Evolutionary conservation across 257 asterid species (phyloP).

Genomic region (Solanum phureja): DNA sequence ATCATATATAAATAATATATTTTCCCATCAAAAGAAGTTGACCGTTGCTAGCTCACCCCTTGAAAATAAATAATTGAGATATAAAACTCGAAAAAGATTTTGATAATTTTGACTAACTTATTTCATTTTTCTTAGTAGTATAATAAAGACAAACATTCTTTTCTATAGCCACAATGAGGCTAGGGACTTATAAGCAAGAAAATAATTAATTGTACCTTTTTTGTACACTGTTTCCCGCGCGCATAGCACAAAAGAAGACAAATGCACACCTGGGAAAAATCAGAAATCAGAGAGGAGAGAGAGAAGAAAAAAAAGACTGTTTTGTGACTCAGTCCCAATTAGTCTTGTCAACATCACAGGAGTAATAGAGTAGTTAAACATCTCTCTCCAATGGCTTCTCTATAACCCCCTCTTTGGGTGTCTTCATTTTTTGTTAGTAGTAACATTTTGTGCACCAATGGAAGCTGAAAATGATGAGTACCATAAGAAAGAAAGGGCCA

Average conservation of each 20-base stretch:
- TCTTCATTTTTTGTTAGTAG: not conserved
- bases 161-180: not conserved
- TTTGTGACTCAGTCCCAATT: not conserved
- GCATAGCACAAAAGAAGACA: not conserved
- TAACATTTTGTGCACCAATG: constrained; percentile 16
- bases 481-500: constrained; percentile 50
- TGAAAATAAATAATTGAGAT: not conserved
- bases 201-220: not conserved
- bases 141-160: not conserved
- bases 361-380: not conserved
- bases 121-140: not conserved
- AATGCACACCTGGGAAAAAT: not conserved
- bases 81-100: no score
- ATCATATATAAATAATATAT: no score
- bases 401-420: not conserved
- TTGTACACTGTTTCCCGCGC: not conserved
- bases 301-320: not conserved
- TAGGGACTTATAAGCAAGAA: not conserved
- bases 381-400: not conserved
- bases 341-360: not conserved
- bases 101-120: no score
- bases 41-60: not conserved
- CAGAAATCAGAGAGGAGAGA: not conserved
- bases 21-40: accelerated
- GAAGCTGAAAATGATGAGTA: constrained; percentile 38